Percentiles rank a stretch among this genome's conserved stretches.
Conservation (phyloP, 2,329 filamentous ascomycete species). For the Onygena corvina region DNA sequence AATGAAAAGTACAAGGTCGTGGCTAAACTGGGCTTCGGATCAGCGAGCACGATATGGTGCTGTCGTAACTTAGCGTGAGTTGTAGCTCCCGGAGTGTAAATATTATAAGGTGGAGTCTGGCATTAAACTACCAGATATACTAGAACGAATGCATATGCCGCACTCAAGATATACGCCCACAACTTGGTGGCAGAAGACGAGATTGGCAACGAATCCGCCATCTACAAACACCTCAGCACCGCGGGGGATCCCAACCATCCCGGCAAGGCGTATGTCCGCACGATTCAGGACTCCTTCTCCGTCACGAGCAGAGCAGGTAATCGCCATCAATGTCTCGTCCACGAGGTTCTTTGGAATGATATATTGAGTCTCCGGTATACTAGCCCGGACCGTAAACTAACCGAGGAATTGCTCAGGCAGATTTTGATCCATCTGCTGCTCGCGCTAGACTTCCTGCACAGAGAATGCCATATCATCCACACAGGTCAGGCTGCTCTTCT, state of each 20-base stretch:
- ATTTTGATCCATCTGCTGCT: slow-evolving; percentile 8
- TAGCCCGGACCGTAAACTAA: neutral
- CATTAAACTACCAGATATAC: too few species aligned
- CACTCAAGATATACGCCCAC: slow-evolving; percentile 10
- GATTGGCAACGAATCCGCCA: neutral
- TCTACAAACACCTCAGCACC: slow-evolving; percentile 8
- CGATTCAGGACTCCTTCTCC: slow-evolving; percentile 9
- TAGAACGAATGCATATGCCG: slow-evolving; percentile 3
- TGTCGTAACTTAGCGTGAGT: slow-evolving; percentile 11
- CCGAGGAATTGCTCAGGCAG: slow-evolving; percentile 7
- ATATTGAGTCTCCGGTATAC: slow-evolving; percentile 8
- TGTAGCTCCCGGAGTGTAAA: neutral
- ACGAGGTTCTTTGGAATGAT: slow-evolving; percentile 8
- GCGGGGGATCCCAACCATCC: slow-evolving; percentile 4
- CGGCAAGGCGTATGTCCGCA: slow-evolving; percentile 8
- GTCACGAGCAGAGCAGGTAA: slow-evolving; percentile 6
- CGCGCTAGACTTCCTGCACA: slow-evolving; percentile 10
- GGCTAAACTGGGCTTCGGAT: slow-evolving; percentile 10
- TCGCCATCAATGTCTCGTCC: slow-evolving; percentile 10
- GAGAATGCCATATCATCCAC: slow-evolving; percentile 12
- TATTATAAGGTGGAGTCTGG: neutral
- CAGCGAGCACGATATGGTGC: slow-evolving; percentile 12
- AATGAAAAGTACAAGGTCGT: slow-evolving; percentile 10
- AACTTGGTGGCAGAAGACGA: neutral
- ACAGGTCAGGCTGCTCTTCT: slow-evolving; percentile 8